phyloP scores from a whole-genome alignment of 1,284 basidiomycete species.

The Mycena sp. region DNA sequence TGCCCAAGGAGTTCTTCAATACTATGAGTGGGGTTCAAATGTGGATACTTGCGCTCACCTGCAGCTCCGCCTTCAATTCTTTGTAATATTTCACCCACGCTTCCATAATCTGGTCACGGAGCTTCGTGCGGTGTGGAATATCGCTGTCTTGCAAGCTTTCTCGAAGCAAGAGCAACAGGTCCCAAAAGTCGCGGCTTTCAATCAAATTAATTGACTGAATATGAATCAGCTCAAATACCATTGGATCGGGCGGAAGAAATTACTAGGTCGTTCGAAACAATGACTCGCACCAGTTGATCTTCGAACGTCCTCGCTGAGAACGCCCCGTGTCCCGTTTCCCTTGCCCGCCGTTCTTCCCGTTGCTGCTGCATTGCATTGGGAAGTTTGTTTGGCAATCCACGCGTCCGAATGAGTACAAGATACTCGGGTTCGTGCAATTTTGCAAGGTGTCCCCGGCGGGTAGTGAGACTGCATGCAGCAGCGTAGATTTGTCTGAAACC shows the following conservation, averaged over 20 bases:
- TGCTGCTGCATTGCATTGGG: background rate
- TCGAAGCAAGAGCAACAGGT: conserved; percentile 25
- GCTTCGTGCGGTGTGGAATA: conserved; percentile 27
- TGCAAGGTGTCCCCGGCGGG: background rate
- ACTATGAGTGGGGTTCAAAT: too few species aligned
- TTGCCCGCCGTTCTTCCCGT: conserved; percentile 1
- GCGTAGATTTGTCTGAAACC: conserved; percentile 10
- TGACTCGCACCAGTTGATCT: conserved; percentile 13
- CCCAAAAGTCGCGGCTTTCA: conserved; percentile 28
- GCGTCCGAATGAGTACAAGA: conserved; percentile 8
- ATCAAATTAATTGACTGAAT: conserved; percentile 31
- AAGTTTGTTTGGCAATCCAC: conserved; percentile 10
- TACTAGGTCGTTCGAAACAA: conserved; percentile 32
- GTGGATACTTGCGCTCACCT: too few species aligned
- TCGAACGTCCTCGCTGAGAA: background rate
- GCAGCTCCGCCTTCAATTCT: too few species aligned
- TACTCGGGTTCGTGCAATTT: conserved; percentile 1
- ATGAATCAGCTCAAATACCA: background rate
- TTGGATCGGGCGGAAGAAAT: background rate
- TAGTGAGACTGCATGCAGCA: conserved; percentile 10
- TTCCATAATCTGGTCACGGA: conserved; percentile 24
- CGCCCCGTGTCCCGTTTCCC: background rate
- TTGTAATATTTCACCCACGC: conserved; percentile 20
- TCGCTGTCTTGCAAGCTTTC: conserved; percentile 26
- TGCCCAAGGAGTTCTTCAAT: too few species aligned